A percentile compares a stretch with the other conserved stretches of the same genome.
phyloP scores from a whole-genome alignment of 2,329 filamentous ascomycete genomes.

The Xylariales sp. region DNA sequence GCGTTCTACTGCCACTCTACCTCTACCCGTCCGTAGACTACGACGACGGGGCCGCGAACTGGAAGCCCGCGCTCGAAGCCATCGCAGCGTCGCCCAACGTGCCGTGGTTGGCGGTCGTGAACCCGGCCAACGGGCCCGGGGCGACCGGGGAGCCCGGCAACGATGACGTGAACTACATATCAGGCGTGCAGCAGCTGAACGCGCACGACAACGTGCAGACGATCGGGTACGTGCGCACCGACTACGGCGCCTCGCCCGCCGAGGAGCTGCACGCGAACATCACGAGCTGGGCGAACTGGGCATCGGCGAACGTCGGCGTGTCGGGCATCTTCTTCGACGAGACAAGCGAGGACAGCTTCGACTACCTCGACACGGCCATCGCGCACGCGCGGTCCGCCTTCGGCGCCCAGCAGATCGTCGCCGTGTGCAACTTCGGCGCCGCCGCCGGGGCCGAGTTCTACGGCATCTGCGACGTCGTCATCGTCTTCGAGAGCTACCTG shows the following conservation, averaged over 20 bases:
- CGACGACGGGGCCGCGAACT: slow-evolving; percentile 29
- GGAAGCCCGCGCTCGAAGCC: slow-evolving; percentile 30
- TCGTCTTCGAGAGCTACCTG: slow-evolving; percentile 31
- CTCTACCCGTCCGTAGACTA: slow-evolving; percentile 23
- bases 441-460: slow-evolving; percentile 15
- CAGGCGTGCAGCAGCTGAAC: slow-evolving; percentile 52
- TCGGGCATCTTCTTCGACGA: slow-evolving; percentile 57
- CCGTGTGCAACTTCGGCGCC: slow-evolving; percentile 32
- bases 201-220: slow-evolving; percentile 52
- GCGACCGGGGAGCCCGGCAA: slow-evolving; percentile 43
- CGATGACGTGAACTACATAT: slow-evolving; percentile 49
- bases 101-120: slow-evolving; percentile 43
- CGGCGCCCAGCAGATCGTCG: slow-evolving; percentile 19
- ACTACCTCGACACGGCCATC: slow-evolving; percentile 32
- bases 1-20: slow-evolving; percentile 34
- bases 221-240: slow-evolving; percentile 56
- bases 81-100: slow-evolving; percentile 6
- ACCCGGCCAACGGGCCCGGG: slow-evolving; percentile 51
- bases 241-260: slow-evolving; percentile 49
- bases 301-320: slow-evolving; percentile 43
- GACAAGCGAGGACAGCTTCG: slow-evolving; percentile 42
- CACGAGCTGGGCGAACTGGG: slow-evolving; percentile 47
- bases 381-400: slow-evolving; percentile 27
- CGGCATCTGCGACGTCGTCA: slow-evolving; percentile 31
- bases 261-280: slow-evolving; percentile 52